These are phyloP conservation scores for Murraya koenigii DNA, from an alignment of 345 rosid genomes.

Conservation along the genomic window DNA sequence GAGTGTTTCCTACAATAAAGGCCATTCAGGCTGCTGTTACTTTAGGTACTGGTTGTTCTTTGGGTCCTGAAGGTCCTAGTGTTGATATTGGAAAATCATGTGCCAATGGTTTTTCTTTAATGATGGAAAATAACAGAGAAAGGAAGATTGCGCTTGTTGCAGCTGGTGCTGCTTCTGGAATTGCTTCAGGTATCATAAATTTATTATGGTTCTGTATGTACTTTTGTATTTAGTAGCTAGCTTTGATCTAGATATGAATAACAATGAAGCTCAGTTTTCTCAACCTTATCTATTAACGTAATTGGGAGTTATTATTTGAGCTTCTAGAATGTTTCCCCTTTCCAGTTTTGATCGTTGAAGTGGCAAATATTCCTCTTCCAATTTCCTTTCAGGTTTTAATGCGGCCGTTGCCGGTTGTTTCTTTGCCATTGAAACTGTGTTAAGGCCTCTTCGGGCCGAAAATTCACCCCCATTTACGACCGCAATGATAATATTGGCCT, in stretches of 20 bases:
- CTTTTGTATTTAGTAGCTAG: not conserved
- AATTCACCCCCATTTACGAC: constrained; percentile 98
- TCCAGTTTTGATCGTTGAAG: not conserved
- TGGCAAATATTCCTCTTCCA: not conserved
- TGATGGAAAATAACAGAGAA: constrained; percentile 98
- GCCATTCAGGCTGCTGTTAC: constrained; percentile 97
- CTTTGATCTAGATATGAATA: not conserved
- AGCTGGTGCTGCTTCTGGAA: constrained; percentile 98
- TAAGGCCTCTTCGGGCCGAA: constrained; percentile 90
- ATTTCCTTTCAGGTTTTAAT: constrained; percentile 69
- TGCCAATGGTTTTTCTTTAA: constrained; percentile 81
- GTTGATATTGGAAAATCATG: constrained; percentile 98
- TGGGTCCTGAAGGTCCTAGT: constrained; percentile 98
- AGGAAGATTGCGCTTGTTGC: constrained; percentile 92
- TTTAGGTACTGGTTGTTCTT: constrained; percentile 92
- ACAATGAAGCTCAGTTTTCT: not conserved
- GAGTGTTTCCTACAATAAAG: constrained; percentile 76
- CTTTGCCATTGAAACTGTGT: constrained; percentile 94
- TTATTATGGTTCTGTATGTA: not conserved
- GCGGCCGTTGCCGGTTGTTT: constrained; percentile 99
- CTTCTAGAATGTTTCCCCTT: not conserved
- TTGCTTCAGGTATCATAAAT: constrained; percentile 64
- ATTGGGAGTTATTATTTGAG: not conserved
- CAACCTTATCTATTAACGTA: not conserved
- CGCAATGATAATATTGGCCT: constrained; percentile 95